These are phyloP conservation scores for Myxozyma lipomycoides DNA, from an alignment of 805 yeast genomes.

Conservation along the genomic window DNA sequence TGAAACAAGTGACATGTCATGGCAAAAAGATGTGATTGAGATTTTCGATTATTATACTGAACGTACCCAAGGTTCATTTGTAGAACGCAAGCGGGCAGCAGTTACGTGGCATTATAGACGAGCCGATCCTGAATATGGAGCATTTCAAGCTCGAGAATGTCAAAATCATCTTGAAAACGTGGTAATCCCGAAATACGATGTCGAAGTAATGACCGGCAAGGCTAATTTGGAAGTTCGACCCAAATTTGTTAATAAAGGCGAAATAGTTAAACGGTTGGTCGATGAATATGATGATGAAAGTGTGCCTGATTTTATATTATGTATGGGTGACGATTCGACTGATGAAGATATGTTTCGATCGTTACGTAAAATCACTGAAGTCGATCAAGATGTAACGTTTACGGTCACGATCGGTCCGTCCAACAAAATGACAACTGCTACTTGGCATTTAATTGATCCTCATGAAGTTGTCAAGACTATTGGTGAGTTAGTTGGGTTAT, in stretches of 20 bases:
- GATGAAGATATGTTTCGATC: conserved; percentile 97
- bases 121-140: conserved; percentile 90
- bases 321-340: conserved; percentile 93
- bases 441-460: conserved; percentile 81
- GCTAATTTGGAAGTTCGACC: conserved; percentile 98
- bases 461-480: conserved; percentile 77
- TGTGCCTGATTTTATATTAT: conserved; percentile 78
- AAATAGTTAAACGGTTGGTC: conserved; percentile 79
- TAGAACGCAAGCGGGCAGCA: conserved; percentile 88
- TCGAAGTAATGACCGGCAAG: conserved; percentile 95
- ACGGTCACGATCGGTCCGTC: conserved; percentile 94
- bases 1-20: conserved; percentile 79
- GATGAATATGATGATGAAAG: conserved; percentile 39
- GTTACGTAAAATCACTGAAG: conserved; percentile 56
- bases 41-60: conserved; percentile 74
- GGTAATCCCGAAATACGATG: conserved; percentile 63
- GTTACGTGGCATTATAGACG: conserved; percentile 97
- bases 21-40: conserved; percentile 82
- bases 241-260: conserved; percentile 90
- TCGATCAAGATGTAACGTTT: conserved; percentile 43
- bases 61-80: conserved; percentile 82
- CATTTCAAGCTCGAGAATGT: conserved; percentile 74
- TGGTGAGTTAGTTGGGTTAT: conserved; percentile 74
- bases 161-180: conserved; percentile 58
- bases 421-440: conserved; percentile 76